Conservation (phyloP, 768 basidiomycete genomes). For the Dictyophora rubrovolvata region DNA sequence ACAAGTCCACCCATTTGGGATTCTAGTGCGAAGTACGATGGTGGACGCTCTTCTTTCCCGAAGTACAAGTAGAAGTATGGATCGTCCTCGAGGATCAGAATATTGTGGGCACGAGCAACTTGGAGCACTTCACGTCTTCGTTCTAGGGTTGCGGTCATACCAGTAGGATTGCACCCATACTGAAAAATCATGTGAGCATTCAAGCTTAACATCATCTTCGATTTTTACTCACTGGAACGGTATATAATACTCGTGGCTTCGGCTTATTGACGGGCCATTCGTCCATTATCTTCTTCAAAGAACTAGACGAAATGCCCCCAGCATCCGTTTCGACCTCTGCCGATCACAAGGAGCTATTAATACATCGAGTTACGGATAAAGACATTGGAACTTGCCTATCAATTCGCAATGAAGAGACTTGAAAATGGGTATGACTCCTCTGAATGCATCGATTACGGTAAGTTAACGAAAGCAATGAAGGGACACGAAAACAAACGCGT, state of each 20-base stretch:
- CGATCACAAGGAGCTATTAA: background rate
- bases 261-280: conserved; percentile 64
- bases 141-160: conserved; percentile 61
- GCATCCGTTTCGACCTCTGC: conserved; percentile 72
- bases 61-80: conserved; percentile 66
- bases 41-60: conserved; percentile 47
- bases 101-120: conserved; percentile 61
- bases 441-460: conserved; percentile 18
- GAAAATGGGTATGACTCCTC: conserved; percentile 61
- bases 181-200: conserved; percentile 17
- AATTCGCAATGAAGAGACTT: conserved; percentile 44
- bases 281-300: conserved; percentile 54
- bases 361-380: conserved; percentile 6
- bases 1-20: conserved; percentile 32
- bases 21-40: conserved; percentile 80
- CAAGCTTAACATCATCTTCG: background rate
- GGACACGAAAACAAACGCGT: conserved; percentile 21
- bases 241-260: conserved; percentile 74
- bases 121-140: conserved; percentile 63
- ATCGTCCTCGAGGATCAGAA: conserved; percentile 84
- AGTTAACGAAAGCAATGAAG: conserved; percentile 33
- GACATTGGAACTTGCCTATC: conserved; percentile 34
- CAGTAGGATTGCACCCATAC: conserved; percentile 85
- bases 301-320: conserved; percentile 51
- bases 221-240: conserved; percentile 47